A percentile compares a stretch with the other conserved stretches of the same genome.
phyloP scores from a whole-genome alignment of 2,329 filamentous ascomycete species.

The Phyllachora maydis region DNA sequence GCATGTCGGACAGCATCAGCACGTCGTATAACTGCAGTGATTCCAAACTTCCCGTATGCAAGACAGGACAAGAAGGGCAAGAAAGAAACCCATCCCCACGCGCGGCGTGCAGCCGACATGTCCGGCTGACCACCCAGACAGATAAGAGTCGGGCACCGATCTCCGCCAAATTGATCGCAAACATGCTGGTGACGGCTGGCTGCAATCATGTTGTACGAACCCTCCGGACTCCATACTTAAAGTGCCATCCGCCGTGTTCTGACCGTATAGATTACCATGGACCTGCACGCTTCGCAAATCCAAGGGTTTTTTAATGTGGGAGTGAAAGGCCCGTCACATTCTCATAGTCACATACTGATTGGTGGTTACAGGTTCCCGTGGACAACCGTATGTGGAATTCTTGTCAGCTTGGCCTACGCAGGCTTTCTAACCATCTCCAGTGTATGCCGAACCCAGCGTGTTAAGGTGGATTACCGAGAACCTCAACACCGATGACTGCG shows the following conservation, averaged over 20 bases:
- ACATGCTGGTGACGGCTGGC: slow-evolving; percentile 90
- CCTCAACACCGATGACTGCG: slow-evolving; percentile 58
- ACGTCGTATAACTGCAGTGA: slow-evolving; percentile 81
- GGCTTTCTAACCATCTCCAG: too few species aligned
- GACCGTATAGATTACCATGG: slow-evolving; percentile 98
- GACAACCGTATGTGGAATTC: too few species aligned
- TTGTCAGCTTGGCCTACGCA: too few species aligned
- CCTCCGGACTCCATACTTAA: too few species aligned
- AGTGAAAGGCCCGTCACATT: too few species aligned
- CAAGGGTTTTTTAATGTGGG: slow-evolving; percentile 93
- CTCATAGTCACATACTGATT: too few species aligned
- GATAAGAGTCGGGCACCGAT: slow-evolving; percentile 78
- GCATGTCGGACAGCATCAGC: slow-evolving; percentile 41
- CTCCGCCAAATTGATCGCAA: slow-evolving; percentile 85
- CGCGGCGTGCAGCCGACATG: too few species aligned
- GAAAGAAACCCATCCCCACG: background rate
- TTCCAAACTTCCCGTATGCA: slow-evolving; percentile 92
- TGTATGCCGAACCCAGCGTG: slow-evolving; percentile 87
- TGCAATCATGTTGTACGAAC: slow-evolving; percentile 49
- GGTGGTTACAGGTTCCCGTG: too few species aligned
- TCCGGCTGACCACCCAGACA: slow-evolving; percentile 2
- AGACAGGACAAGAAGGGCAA: slow-evolving; percentile 94
- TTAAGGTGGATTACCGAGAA: slow-evolving; percentile 84
- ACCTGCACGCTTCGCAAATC: slow-evolving; percentile 82
- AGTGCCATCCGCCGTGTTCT: too few species aligned